Evolutionary conservation across 1,284 basidiomycete genomes (phyloP).

Genomic region (Apiotrichum akiyoshidainum): DNA sequence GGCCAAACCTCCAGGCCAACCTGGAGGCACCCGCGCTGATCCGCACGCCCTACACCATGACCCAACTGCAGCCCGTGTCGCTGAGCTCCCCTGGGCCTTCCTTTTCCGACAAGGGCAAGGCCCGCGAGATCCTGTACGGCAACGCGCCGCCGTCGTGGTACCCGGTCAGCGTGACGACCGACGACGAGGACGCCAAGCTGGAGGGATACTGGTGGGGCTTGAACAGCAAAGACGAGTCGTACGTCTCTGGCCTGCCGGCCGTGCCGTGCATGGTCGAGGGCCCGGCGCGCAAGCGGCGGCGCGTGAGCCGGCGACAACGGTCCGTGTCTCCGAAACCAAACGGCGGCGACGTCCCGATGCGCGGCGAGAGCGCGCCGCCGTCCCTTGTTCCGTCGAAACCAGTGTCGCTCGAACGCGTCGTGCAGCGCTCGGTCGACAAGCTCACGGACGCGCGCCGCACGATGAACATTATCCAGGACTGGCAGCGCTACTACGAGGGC

Average conservation of each 20-base stretch:
- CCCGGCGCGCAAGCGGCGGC: slow-evolving; percentile 13
- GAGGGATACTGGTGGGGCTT: slow-evolving; percentile 47
- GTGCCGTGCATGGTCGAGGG: slow-evolving; percentile 35
- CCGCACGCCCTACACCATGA: slow-evolving; percentile 75
- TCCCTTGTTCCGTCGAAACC: slow-evolving; percentile 28
- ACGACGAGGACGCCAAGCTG: slow-evolving; percentile 39
- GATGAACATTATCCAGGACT: slow-evolving; percentile 39
- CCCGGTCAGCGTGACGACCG: slow-evolving; percentile 22
- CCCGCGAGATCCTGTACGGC: slow-evolving; percentile 36
- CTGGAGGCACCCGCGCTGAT: slow-evolving; percentile 61
- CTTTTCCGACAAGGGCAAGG: slow-evolving; percentile 44
- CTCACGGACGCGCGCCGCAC: slow-evolving; percentile 30
- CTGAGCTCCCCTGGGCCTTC: slow-evolving; percentile 37
- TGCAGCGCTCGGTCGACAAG: slow-evolving; percentile 37
- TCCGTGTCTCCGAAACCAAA: slow-evolving; percentile 8
- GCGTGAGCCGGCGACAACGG: slow-evolving; percentile 7
- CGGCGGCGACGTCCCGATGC: slow-evolving; percentile 2
- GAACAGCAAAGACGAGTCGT: slow-evolving; percentile 38
- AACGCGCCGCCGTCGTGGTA: slow-evolving; percentile 42
- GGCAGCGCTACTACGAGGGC: slow-evolving; percentile 35
- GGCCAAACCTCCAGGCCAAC: slow-evolving; percentile 41
- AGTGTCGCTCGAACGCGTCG: slow-evolving; percentile 29
- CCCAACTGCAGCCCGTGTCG: slow-evolving; percentile 33
- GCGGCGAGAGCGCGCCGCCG: slow-evolving; percentile 14
- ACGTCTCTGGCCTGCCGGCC: slow-evolving; percentile 39